Percentiles rank a stretch among this genome's conserved stretches.
Evolutionary conservation across 1,139 yeast genomes (phyloP).

Genomic region (Candida pseudoviswanathii): DNA sequence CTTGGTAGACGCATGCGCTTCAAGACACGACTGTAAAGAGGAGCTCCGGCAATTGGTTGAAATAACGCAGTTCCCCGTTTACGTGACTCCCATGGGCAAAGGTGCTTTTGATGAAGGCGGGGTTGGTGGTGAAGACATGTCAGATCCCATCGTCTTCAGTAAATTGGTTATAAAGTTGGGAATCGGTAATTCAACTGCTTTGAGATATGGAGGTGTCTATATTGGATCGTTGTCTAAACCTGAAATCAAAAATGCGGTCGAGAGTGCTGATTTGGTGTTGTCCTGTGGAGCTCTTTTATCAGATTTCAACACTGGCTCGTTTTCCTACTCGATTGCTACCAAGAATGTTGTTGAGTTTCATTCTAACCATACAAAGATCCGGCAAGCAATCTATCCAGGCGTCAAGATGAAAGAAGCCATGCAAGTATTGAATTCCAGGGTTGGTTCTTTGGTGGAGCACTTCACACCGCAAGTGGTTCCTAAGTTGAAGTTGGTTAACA

Average conservation of each 20-base stretch:
- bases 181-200: constrained; percentile 37
- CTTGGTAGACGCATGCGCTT: constrained; percentile 85
- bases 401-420: constrained; percentile 76
- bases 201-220: constrained; percentile 84
- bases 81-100: constrained; percentile 91
- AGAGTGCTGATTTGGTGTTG: constrained; percentile 72
- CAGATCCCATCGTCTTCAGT: constrained; percentile 28
- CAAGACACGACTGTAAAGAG: constrained; percentile 67
- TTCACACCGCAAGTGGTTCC: constrained; percentile 54
- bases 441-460: constrained; percentile 34
- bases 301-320: constrained; percentile 89
- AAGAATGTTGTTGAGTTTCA: constrained; percentile 85
- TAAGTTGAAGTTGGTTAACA: constrained; percentile 34
- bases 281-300: constrained; percentile 83
- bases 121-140: constrained; percentile 28
- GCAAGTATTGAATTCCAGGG: constrained; percentile 43
- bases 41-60: constrained; percentile 68
- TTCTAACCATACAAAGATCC: constrained; percentile 81
- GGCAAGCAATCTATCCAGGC: constrained; percentile 74
- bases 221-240: constrained; percentile 80
- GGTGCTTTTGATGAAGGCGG: constrained; percentile 71
- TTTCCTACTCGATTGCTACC: constrained; percentile 79
- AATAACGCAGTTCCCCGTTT: constrained; percentile 77
- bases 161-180: constrained; percentile 28
- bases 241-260: constrained; percentile 75